Base-by-base conservation (phyloP, 306 rosid genomes). In the Delonix regia region DNA sequence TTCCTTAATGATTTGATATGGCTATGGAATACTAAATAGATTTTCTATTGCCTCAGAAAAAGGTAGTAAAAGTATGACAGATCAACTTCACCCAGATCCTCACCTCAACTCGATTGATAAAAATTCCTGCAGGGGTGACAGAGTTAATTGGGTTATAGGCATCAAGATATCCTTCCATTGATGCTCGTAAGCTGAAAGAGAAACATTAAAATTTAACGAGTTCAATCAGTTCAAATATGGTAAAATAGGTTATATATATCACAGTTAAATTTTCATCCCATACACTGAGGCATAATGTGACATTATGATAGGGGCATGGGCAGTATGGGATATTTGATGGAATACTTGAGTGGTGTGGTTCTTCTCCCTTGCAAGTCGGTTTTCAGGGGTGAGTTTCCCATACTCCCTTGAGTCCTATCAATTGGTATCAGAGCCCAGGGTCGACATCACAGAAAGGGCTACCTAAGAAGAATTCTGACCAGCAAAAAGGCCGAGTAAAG, bases 161-260 rank as follows among this genome's bases (percentile, higher is more conserved):
- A 89, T 90, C 93, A 70, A 94, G 89, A 81, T 80, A 94, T 78
- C 97, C 97, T 88, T 85, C 92, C 99, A 94, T 94, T 30, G 99
- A 94, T 75, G 90, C 84, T 64, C 97, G 93, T 85, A 94, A 78
- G 77, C 99, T 94, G 88, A 78, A 85, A 79, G 36, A 76, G 44
- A 76, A 72, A 69, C 38, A 72, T 44, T 18, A 69, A 28, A 66
- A 67, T 76, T 60, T 59, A 34, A 61, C 2, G 63, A 65, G 45
- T 71, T 63, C 48, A 83, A 47, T 42, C 47, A 64, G 12, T 47
- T 36, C 64, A 75, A 64, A 56, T 49, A 44, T 34, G 18, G 69
- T 66, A 80, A 21, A 73, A 25, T 48, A 81, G 49, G 18, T 66
- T 52, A 7, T 27, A 14, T 55, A 67, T 3, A 33, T 73, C n/a